Evolutionary conservation across 495 filamentous ascomycete species (phyloP), one percentile per base, ranked within the genome.

Genomic region (Recurvomyces mirabilis): DNA sequence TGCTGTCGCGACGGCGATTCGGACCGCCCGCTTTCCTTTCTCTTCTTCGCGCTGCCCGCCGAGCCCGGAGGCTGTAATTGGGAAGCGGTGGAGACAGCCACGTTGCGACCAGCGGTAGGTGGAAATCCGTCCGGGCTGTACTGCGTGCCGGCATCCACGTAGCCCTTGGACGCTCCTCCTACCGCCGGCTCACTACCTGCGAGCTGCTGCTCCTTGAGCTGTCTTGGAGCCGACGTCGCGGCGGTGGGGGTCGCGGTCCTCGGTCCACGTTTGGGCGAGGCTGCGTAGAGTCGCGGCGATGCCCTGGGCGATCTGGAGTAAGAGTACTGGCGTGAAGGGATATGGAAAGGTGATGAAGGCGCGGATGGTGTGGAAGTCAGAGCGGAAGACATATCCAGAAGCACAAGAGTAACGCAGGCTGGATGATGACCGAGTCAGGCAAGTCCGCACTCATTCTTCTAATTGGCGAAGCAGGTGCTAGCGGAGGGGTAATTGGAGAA

Each of bases 81-180:
- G 5, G 20, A 24, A 14, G 26, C 23, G 15, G 6, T 15, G 39
- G 25, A 5, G 9, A 36, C 25, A 2, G 19, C 23, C 28, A 13
- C 43, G 15, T 26, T 20, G 44, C 30, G 25, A 35, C 17, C 24
- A 1, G 49, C 45, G 22, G 55, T 65, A 1, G 62, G 62, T 2
- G 62, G 62, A 19, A 41, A 56, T 40, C 50, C 60, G 28, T 56
- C 54, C 12, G 62, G 62, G 28, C 57, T 60, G 41, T 65, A 65
- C 50, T 65, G 62, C 12, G 60, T 65, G 17, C 53, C 57, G 4
- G 53, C 49, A 44, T 65, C 53, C 12, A 46, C 49, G 44, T 53
- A 48, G n/a, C 22, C 23, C 26, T 12, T 15, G 25, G 39, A 5
- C 34, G 30, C 41, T 41, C 13, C 30, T 42, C 32, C 33, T n/a